A percentile compares a stretch with the other conserved stretches of the same genome.
These are phyloP conservation scores for Aspergillus sp. DNA, from an alignment of 2,329 filamentous ascomycete species.

Conservation along the genomic window DNA sequence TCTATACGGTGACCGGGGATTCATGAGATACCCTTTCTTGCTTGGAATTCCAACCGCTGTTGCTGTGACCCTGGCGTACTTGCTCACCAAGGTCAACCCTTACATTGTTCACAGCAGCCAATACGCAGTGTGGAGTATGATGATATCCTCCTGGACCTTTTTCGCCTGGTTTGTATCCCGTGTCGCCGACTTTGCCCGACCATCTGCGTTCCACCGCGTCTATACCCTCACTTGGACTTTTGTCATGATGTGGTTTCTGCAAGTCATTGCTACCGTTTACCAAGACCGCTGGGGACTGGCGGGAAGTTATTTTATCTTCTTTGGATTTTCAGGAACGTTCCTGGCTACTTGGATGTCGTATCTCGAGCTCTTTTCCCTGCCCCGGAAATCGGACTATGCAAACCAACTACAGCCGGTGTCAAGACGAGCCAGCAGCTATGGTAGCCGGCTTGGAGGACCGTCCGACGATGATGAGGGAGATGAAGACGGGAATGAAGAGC, in stretches of 20 bases:
- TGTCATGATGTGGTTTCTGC: conserved; percentile 66
- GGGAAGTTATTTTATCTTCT: conserved; percentile 76
- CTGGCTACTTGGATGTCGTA: conserved; percentile 73
- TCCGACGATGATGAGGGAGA: conserved; percentile 42
- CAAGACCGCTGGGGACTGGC: conserved; percentile 72
- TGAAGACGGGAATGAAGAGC: conserved; percentile 34
- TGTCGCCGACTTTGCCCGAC: conserved; percentile 74
- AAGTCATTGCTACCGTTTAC: conserved; percentile 72
- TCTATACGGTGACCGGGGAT: conserved; percentile 75
- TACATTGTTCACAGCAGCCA: conserved; percentile 86
- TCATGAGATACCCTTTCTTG: conserved; percentile 80
- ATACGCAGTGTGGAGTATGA: conserved; percentile 87
- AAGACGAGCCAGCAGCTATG: conserved; percentile 35
- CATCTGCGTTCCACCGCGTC: conserved; percentile 79
- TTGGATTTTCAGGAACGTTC: conserved; percentile 75
- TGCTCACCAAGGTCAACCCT: conserved; percentile 81
- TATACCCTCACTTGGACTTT: conserved; percentile 87
- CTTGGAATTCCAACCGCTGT: conserved; percentile 66
- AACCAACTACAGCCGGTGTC: conserved; percentile 52
- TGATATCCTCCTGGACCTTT: conserved; percentile 76
- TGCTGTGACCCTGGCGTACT: conserved; percentile 70
- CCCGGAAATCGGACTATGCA: conserved; percentile 69
- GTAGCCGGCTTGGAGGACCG: conserved; percentile 44
- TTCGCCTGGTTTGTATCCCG: conserved; percentile 79
- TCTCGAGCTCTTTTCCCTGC: conserved; percentile 75